phyloP scores from a whole-genome alignment of 148 eudicot species.

The Tetragonia tetragonoides region DNA sequence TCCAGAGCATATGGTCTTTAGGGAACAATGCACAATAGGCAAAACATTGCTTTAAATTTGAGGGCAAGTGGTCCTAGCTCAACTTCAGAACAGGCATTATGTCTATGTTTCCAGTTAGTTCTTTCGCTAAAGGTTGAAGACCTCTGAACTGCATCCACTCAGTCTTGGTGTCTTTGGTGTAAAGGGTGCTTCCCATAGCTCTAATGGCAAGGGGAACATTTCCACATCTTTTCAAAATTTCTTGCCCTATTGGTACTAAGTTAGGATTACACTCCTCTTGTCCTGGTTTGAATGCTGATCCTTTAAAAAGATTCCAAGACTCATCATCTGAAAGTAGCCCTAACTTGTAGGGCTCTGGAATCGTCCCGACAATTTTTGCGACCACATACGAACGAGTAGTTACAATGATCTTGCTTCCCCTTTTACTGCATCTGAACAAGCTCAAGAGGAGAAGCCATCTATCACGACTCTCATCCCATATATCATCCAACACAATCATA shows the following conservation, averaged over 20 bases:
- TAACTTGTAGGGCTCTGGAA: not conserved
- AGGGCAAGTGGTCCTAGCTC: not conserved
- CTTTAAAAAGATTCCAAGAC: not conserved
- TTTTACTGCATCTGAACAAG: constrained; percentile 14
- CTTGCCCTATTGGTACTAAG: not conserved
- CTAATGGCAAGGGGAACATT: constrained; percentile 7
- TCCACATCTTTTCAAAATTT: not conserved
- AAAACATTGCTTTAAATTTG: not conserved
- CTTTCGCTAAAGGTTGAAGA: not conserved
- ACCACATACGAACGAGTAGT: constrained; percentile 13
- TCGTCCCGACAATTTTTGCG: not conserved
- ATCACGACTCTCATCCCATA: constrained; percentile 12
- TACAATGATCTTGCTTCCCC: constrained; percentile 20
- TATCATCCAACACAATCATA: constrained; percentile 21
- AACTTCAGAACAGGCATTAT: not conserved
- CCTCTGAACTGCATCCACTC: not conserved
- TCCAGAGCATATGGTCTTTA: not conserved
- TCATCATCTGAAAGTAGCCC: not conserved
- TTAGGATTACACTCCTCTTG: not conserved
- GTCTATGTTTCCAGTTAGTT: not conserved
- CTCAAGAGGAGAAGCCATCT: constrained; percentile 1
- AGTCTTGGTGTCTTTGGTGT: not conserved
- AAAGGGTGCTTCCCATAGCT: not conserved
- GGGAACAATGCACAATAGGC: not conserved
- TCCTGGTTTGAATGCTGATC: not conserved